phyloP scores from a whole-genome alignment of 139 green algal species.

The Deuterostichococcus epilithicus region DNA sequence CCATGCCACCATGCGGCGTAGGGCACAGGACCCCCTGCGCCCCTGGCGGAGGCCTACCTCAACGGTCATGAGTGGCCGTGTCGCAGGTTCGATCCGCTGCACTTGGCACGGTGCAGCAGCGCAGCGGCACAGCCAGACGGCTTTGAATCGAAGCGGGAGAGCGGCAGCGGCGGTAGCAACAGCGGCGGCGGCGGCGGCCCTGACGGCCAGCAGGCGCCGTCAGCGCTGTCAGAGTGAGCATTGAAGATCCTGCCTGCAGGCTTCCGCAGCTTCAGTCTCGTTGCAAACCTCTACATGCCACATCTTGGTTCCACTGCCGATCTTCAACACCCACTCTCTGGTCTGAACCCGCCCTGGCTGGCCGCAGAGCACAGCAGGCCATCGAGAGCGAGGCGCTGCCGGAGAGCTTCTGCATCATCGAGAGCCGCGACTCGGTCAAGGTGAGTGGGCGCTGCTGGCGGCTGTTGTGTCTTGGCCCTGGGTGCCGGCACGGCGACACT shows the following conservation, averaged over 20 bases:
- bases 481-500: neutral
- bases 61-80: too few species aligned
- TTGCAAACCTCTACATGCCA: neutral
- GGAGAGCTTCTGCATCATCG: slow-evolving; percentile 93
- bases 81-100: neutral
- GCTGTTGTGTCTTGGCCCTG: neutral
- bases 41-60: too few species aligned
- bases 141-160: neutral
- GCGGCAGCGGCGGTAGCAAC: neutral
- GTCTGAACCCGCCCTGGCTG: too few species aligned
- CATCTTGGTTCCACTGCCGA: too few species aligned
- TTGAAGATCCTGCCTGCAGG: neutral
- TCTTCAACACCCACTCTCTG: too few species aligned
- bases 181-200: too few species aligned
- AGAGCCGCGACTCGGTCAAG: slow-evolving; percentile 83
- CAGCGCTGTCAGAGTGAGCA: neutral
- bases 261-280: too few species aligned
- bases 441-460: slow-evolving; percentile 24
- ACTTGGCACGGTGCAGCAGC: neutral
- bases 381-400: slow-evolving; percentile 33
- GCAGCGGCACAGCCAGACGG: neutral
- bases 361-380: neutral
- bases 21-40: too few species aligned
- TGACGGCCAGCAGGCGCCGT: neutral
- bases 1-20: too few species aligned